Evolutionary conservation across 2,329 filamentous ascomycete genomes (phyloP), one percentile per base, ranked within the genome.

Genomic region (Scedosporium apiospermum): DNA sequence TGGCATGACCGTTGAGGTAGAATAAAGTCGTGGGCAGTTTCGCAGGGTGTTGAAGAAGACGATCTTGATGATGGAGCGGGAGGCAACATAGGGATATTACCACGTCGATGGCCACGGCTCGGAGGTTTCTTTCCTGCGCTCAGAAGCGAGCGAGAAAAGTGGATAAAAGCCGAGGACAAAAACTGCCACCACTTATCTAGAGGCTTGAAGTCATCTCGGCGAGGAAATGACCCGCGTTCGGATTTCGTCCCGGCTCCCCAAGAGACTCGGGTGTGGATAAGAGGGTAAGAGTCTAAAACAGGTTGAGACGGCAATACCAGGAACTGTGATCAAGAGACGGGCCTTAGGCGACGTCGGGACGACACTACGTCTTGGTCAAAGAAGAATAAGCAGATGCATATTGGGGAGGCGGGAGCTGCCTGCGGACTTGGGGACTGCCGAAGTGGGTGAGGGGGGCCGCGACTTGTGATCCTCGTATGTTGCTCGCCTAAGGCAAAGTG

Each of bases 171-270:
- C 23, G 51, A 21, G 23, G 23, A 23, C 23, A 23, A 27, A 27
- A 27, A 9, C 51, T 27, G 1, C 14, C 21, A 9, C 10, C 2
- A 12, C 51, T 55, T 23, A 23, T 27, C 7, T 7, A 55, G 16
- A 27, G 30, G 34, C 14, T 3, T 9, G 14, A 38, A 27, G 57
- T n/a, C 27, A 41, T 26, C 34, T 38, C 23, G 57, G 34, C 57
- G 12, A 23, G 27, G 30, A 42, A 23, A 49, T 18, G 41, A 55
- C 51, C 51, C 51, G 58, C 42, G 41, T 27, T 51, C 60, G 60
- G 60, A 55, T 27, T 57, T 61, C 60, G 60, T 30, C 60, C 60
- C 60, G 60, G 27, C 30, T 34, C 27, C 60, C 49, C 60, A 57
- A 49, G 14, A 38, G 60, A 57, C 12, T 16, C 30, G 49, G 60